Evolutionary conservation across 257 asterid species (phyloP).

Genomic region (Solanum sparsipilum): DNA sequence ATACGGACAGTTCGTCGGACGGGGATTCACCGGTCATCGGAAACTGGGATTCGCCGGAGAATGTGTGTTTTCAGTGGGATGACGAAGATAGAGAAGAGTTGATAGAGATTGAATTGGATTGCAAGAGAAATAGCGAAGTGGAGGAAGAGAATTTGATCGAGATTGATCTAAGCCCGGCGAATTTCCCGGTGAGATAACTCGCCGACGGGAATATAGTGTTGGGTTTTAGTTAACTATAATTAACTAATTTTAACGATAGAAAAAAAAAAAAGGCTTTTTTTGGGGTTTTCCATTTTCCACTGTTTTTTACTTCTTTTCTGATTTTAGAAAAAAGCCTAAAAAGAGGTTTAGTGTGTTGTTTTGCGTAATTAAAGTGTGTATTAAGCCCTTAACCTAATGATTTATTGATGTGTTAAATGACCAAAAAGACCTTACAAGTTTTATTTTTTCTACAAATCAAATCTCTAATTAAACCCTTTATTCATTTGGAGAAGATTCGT

Average conservation of each 20-base stretch:
- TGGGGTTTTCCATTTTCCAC: not conserved
- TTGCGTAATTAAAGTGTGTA: not conserved
- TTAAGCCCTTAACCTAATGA: not conserved
- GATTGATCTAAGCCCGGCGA: slow-evolving; percentile 54
- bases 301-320: not conserved
- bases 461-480: not conserved
- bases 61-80: slow-evolving; percentile 41
- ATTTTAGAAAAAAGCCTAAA: not conserved
- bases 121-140: slow-evolving; percentile 21
- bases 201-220: not conserved
- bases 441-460: not conserved
- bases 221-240: not conserved
- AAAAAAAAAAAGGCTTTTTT: not conserved
- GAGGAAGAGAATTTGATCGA: slow-evolving; percentile 86
- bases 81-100: slow-evolving; percentile 55
- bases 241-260: not conserved
- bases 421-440: not conserved
- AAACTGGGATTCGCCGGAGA: slow-evolving; percentile 35
- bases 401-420: not conserved
- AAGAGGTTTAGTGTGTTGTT: not conserved
- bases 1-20: slow-evolving; percentile 57
- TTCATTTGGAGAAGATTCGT: not conserved
- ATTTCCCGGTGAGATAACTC: not conserved
- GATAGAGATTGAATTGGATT: slow-evolving; percentile 64
- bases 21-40: slow-evolving; percentile 27